A percentile compares a stretch with the other conserved stretches of the same genome.
Evolutionary conservation across 140 eudicot species (phyloP).

Genomic region (Erigeron philadelphicus): DNA sequence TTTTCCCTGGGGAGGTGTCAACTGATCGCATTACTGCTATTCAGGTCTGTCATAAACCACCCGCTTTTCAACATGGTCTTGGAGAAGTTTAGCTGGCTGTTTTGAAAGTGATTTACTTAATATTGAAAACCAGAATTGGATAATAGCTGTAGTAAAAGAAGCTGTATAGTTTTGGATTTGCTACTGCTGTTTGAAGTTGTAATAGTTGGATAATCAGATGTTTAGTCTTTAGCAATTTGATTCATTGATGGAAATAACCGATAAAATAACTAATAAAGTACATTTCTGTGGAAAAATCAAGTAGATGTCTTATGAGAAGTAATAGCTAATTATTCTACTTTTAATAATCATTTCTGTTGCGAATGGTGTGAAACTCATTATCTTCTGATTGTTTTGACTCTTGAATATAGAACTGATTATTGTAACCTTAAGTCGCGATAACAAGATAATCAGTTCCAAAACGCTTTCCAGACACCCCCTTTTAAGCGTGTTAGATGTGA

Average conservation of each 20-base stretch:
- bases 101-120: neutral
- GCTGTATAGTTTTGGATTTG: neutral
- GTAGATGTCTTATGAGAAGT: neutral
- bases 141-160: neutral
- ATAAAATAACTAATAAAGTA: neutral
- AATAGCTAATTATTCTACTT: neutral
- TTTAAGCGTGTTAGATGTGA: conserved; percentile 16
- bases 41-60: conserved; percentile 49
- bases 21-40: conserved; percentile 76
- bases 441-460: neutral
- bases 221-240: neutral
- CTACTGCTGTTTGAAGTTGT: neutral
- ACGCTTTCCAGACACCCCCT: neutral
- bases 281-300: neutral
- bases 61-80: neutral
- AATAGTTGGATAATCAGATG: neutral
- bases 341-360: neutral
- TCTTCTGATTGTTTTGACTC: neutral
- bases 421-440: neutral
- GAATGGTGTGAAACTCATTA: neutral
- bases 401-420: neutral
- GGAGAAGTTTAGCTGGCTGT: neutral
- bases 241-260: neutral
- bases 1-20: conserved; percentile 73
- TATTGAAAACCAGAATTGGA: too few species aligned